Percentiles rank a stretch among this genome's conserved stretches.
phyloP scores from a whole-genome alignment of 208 protist genomes.

The Naegleria fowleri region DNA sequence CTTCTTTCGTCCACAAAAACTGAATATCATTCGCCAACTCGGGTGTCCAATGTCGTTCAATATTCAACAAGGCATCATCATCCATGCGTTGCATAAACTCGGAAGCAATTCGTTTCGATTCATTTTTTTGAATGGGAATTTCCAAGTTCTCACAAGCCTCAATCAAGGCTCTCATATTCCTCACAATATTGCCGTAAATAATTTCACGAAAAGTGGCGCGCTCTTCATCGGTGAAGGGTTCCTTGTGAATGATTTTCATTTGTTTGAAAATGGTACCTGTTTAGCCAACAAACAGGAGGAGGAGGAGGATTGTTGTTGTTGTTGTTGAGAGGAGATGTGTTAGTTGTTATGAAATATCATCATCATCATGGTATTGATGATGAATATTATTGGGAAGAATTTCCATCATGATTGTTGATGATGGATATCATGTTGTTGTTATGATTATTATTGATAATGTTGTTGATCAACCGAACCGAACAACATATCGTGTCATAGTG shows the following conservation, averaged over 20 bases:
- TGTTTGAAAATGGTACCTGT: slow-evolving; percentile 22
- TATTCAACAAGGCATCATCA: neutral
- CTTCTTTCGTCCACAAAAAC: slow-evolving; percentile 45
- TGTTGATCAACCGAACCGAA: too few relatives aligned
- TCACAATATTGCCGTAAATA: neutral
- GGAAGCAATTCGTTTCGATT: slow-evolving; percentile 17
- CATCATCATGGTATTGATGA: too few relatives aligned
- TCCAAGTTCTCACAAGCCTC: neutral
- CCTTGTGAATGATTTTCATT: slow-evolving; percentile 44
- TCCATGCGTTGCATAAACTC: neutral
- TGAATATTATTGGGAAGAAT: too few relatives aligned
- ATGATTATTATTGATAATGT: too few relatives aligned
- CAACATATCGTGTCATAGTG: too few relatives aligned
- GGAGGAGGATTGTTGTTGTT: neutral
- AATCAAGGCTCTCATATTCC: neutral
- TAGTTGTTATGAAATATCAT: too few relatives aligned
- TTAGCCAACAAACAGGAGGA: neutral
- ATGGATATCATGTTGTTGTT: too few relatives aligned
- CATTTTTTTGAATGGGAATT: neutral
- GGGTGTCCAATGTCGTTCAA: neutral
- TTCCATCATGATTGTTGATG: too few relatives aligned
- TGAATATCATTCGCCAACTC: slow-evolving; percentile 44
- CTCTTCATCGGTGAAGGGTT: slow-evolving; percentile 17
- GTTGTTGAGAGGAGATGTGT: neutral
- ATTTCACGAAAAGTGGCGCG: neutral